These are phyloP conservation scores for Hypsizygus ulmarius DNA, from an alignment of 1,284 basidiomycete species.

Conservation along the genomic window DNA sequence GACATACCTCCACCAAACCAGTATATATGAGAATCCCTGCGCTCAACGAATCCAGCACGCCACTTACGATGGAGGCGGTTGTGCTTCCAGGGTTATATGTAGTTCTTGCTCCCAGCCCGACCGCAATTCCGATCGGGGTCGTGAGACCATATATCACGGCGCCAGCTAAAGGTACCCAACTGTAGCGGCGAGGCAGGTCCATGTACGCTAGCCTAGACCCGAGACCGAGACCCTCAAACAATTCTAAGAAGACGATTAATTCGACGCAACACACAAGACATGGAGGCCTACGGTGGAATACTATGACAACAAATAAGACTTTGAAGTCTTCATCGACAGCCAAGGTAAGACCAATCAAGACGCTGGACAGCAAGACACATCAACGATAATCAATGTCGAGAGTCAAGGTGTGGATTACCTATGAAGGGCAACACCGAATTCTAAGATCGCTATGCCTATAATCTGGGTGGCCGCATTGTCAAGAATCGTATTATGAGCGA, in stretches of 20 bases:
- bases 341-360: slow-evolving; percentile 92
- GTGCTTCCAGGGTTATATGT: slow-evolving; percentile 80
- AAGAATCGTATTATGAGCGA: slow-evolving; percentile 21
- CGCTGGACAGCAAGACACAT: slow-evolving; percentile 32
- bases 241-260: slow-evolving; percentile 48
- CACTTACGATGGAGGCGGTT: slow-evolving; percentile 77
- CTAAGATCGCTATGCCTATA: slow-evolving; percentile 83
- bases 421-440: slow-evolving; percentile 92
- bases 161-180: slow-evolving; percentile 62
- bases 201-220: slow-evolving; percentile 83
- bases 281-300: slow-evolving; percentile 77
- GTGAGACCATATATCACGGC: slow-evolving; percentile 75
- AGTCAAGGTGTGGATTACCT: slow-evolving; percentile 45
- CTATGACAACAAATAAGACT: slow-evolving; percentile 84
- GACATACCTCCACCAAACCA: slow-evolving; percentile 77
- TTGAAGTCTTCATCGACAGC: slow-evolving; percentile 83
- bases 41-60: slow-evolving; percentile 82
- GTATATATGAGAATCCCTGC: slow-evolving; percentile 92
- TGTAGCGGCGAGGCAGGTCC: slow-evolving; percentile 55
- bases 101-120: slow-evolving; percentile 78
- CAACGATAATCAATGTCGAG: neutral
- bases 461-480: slow-evolving; percentile 69
- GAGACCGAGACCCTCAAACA: slow-evolving; percentile 89
- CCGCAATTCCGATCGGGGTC: slow-evolving; percentile 82
- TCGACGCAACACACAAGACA: neutral